Conservation (phyloP, 1,284 basidiomycete genomes). For the Peniophora sp. region DNA sequence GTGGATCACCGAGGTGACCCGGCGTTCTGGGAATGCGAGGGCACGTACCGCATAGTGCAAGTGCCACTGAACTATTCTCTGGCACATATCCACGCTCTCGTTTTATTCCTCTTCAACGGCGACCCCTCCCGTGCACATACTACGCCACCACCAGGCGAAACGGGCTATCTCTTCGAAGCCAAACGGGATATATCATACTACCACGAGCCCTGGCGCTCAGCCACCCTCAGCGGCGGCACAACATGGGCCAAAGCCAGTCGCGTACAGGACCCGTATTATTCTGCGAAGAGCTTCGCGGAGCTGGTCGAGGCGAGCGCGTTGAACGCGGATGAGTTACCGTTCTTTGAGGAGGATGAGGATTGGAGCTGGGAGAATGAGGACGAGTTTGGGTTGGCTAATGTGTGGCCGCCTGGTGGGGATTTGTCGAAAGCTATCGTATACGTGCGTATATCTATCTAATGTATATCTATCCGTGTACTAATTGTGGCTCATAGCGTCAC, state of each 20-base stretch:
- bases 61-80: constrained; percentile 67
- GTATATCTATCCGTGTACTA: not conserved
- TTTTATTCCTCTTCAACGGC: constrained; percentile 53
- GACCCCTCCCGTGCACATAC: constrained; percentile 13
- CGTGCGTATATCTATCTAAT: constrained; percentile 29
- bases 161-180: constrained; percentile 50
- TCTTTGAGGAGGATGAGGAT: constrained; percentile 15
- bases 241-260: constrained; percentile 49
- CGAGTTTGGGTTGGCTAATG: constrained; percentile 46
- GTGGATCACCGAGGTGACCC: not conserved
- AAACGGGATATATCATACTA: constrained; percentile 37
- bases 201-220: constrained; percentile 22
- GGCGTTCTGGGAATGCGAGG: constrained; percentile 23
- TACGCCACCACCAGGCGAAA: constrained; percentile 3
- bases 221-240: constrained; percentile 37
- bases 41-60: constrained; percentile 55
- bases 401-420: constrained; percentile 46
- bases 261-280: constrained; percentile 47
- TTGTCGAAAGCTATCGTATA: constrained; percentile 47
- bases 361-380: constrained; percentile 33
- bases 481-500: constrained; percentile 35
- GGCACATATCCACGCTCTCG: constrained; percentile 52
- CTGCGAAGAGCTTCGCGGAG: constrained; percentile 19
- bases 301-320: constrained; percentile 8
- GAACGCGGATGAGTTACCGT: not conserved